Evolutionary conservation across 2,329 filamentous ascomycete genomes (phyloP), one percentile per base, ranked within the genome.

Genomic region (Aspergillus novofumigatus): DNA sequence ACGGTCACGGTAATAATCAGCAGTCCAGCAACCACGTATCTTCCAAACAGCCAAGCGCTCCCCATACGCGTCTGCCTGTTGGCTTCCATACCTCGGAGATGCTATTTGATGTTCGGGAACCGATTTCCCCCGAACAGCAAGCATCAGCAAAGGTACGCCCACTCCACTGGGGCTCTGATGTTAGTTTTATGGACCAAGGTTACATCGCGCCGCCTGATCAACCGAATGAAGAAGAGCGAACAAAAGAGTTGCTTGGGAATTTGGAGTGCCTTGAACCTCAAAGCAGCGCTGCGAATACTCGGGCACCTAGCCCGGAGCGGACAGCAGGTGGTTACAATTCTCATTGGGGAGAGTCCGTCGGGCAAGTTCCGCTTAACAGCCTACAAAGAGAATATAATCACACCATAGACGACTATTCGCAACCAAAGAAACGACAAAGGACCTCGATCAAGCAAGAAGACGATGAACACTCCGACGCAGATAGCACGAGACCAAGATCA

Each of bases 161-260:
- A 53, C 77, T 88, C 48, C 82, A 83, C 59, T 90, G 85, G 83
- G 88, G 88, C 9, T 88, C 88, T 0, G 88, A 91, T 70, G 70
- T 80, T n/a, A 83, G 78, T 56, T 91, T 91, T 68, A 80, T 76
- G 59, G 69, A 79, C 5, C 82, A 84, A 63, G 81, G 79, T n/a
- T 91, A 86, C 64, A 75, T 83, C 6, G 82, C 86, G 0, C 77
- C 78, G 9, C 78, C 81, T 6, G 75, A 80, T 57, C 80, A 83
- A 62, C 85, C 87, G 41, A 83, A 83, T 2, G 77, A 78, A 32
- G 84, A 87, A 57, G 79, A 81, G 11, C 72, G 86, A 32, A 80
- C 83, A 41, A 78, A 81, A 58, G 77, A 80, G 35, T 78, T 86
- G 47, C 72, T 87, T 17, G 79, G 81, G 11, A 78, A 81, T 41